Conservation (phyloP, 805 yeast genomes). For the Pichia exigua region DNA sequence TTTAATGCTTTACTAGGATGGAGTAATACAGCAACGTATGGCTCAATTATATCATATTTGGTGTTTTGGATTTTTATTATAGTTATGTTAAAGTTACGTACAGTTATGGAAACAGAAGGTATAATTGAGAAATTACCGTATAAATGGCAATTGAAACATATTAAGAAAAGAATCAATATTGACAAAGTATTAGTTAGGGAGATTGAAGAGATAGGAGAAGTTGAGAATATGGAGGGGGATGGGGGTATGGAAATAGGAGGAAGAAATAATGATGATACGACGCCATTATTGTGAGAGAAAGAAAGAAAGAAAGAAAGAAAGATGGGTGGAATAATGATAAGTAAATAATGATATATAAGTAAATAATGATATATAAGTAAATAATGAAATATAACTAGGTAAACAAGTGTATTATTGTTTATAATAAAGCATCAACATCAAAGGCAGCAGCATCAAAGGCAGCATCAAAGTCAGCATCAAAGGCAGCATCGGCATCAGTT, state of each 20-base stretch:
- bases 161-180: slow-evolving; percentile 33
- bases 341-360: neutral
- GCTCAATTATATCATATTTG: slow-evolving; percentile 69
- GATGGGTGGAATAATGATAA: neutral
- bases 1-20: slow-evolving; percentile 85
- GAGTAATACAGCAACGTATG: slow-evolving; percentile 91
- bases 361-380: no score
- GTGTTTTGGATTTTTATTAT: slow-evolving; percentile 59
- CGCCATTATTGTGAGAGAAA: neutral
- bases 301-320: neutral
- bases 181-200: slow-evolving; percentile 22
- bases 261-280: neutral
- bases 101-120: slow-evolving; percentile 50
- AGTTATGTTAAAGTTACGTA: slow-evolving; percentile 32
- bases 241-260: no score
- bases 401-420: neutral
- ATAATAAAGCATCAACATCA: neutral
- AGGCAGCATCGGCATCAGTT: no score
- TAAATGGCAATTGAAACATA: slow-evolving; percentile 47
- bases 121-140: slow-evolving; percentile 55
- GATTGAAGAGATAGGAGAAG: slow-evolving; percentile 11
- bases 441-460: no score
- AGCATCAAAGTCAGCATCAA: no score
- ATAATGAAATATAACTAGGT: neutral
- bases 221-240: neutral